A percentile compares a stretch with the other conserved stretches of the same genome.
phyloP scores from a whole-genome alignment of 2,329 filamentous ascomycete genomes.

The Sclerotinia spermophila region DNA sequence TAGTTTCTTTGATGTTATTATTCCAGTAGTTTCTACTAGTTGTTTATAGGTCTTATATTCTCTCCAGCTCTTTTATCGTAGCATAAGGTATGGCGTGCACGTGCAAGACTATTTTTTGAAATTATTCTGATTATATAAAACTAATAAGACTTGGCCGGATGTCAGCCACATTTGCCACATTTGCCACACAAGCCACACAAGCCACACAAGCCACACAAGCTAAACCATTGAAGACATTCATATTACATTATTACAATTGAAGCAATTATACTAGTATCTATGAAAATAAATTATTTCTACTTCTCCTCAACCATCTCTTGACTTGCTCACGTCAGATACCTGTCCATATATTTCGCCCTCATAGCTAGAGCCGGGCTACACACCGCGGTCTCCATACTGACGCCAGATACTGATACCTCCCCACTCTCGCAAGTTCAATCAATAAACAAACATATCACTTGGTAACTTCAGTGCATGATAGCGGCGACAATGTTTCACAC shows the following conservation, averaged over 20 bases:
- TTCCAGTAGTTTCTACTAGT: not conserved
- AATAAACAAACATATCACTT: not conserved
- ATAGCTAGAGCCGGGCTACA: not conserved
- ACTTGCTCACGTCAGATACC: not conserved
- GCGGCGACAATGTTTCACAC: conserved; percentile 67
- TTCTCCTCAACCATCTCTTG: not conserved
- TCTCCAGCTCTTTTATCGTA: not conserved
- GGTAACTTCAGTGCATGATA: not conserved
- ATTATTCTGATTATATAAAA: not conserved
- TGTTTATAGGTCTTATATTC: not conserved
- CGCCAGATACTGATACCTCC: not conserved
- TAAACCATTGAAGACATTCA: not conserved
- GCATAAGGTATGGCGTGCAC: not conserved
- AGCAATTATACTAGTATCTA: too few species aligned
- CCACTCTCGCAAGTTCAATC: not conserved
- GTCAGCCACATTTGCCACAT: not conserved
- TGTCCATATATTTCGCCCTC: not conserved
- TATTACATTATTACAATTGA: not conserved
- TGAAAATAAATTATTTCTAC: not conserved
- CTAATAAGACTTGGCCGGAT: not conserved
- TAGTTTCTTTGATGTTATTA: not conserved
- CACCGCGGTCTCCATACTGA: not conserved
- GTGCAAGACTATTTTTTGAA: not conserved
- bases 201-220: not conserved
- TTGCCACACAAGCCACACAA: not conserved